Evolutionary conservation across 345 rosid genomes (phyloP).

Genomic region (Citrus glauca): DNA sequence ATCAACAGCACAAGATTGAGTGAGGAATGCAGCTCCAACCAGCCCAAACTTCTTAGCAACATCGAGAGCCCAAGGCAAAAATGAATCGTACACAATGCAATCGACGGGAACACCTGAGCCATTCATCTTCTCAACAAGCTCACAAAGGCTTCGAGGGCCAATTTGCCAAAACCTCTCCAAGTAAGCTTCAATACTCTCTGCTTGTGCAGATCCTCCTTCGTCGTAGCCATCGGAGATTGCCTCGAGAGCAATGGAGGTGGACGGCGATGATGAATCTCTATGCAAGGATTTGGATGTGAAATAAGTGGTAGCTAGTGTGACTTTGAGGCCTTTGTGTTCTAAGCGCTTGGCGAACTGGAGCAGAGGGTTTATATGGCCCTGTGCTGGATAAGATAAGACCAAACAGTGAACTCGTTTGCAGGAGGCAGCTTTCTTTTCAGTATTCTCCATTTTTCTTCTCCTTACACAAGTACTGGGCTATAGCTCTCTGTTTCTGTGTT

Average conservation of each 20-base stretch:
- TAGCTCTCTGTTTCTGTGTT: background rate
- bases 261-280: background rate
- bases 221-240: conserved; percentile 33
- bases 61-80: conserved; percentile 32
- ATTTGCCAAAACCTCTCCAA: conserved; percentile 4
- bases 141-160: conserved; percentile 15
- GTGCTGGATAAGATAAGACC: background rate
- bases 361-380: conserved; percentile 20
- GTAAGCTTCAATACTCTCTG: background rate
- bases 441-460: background rate
- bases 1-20: conserved; percentile 36
- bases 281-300: conserved; percentile 12
- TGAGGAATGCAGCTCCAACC: conserved; percentile 20
- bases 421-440: background rate
- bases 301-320: conserved; percentile 1
- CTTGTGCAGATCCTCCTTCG: background rate
- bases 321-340: background rate
- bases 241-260: background rate
- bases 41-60: conserved; percentile 30
- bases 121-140: background rate
- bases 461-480: background rate
- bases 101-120: conserved; percentile 4
- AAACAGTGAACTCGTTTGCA: background rate
- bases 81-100: conserved; percentile 22
- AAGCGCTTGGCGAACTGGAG: conserved; percentile 10